Percentiles rank a stretch among this genome's conserved stretches.
Conservation (phyloP, 805 yeast genomes). For the Ogataea methanolica region DNA sequence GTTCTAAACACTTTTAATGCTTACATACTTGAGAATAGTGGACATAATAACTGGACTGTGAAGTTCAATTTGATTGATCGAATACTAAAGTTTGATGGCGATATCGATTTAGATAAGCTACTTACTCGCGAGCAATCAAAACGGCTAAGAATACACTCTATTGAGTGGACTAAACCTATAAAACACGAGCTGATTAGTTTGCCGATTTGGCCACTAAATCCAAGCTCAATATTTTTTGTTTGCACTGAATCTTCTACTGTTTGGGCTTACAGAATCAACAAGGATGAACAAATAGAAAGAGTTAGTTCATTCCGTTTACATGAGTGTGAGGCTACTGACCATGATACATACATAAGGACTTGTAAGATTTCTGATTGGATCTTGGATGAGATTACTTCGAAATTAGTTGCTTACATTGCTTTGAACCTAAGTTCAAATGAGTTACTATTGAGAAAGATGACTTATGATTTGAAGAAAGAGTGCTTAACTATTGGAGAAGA, state of each 20-base stretch:
- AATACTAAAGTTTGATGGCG: conserved; percentile 8
- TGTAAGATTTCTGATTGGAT: conserved; percentile 16
- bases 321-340: conserved; percentile 2
- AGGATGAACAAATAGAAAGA: conserved; percentile 2
- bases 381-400: background rate
- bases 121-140: conserved; percentile 10
- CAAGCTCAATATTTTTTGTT: conserved; percentile 7
- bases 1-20: conserved; percentile 18
- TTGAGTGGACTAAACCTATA: conserved; percentile 15
- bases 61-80: conserved; percentile 9
- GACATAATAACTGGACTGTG: conserved; percentile 15
- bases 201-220: conserved; percentile 12
- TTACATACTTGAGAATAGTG: conserved; percentile 13
- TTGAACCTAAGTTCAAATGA: conserved; percentile 9
- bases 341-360: conserved; percentile 3
- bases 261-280: conserved; percentile 12
- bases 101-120: conserved; percentile 10
- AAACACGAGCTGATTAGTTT: background rate
- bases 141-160: conserved; percentile 20
- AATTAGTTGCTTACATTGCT: conserved; percentile 5
- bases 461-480: background rate
- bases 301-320: conserved; percentile 1
- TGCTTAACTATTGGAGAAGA: conserved; percentile 1
- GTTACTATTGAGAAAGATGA: conserved; percentile 6
- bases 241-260: conserved; percentile 12